Percentiles rank a stretch among this genome's conserved stretches.
Conservation (phyloP, 1,284 basidiomycete genomes). For the Papiliotrema laurentii region DNA sequence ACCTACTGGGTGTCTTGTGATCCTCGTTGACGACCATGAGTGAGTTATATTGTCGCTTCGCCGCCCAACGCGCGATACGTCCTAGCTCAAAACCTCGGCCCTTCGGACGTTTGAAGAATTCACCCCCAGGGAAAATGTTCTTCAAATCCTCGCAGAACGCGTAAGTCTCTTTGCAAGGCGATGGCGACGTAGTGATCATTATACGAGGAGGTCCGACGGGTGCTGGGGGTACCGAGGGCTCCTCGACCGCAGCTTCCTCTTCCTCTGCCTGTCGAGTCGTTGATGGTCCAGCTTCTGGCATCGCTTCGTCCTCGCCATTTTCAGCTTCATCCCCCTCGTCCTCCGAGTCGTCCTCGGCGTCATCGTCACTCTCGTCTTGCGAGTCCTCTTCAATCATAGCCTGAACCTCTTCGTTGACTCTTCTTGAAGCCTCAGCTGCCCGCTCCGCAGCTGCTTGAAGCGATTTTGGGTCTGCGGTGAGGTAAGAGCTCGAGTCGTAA, state of each 20-base stretch:
- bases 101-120: constrained; percentile 84
- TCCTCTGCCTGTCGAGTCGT: constrained; percentile 48
- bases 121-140: constrained; percentile 88
- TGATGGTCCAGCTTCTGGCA: constrained; percentile 41
- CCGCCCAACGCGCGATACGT: constrained; percentile 89
- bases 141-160: constrained; percentile 88
- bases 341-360: constrained; percentile 6
- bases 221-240: constrained; percentile 9
- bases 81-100: constrained; percentile 92
- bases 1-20: constrained; percentile 81
- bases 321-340: constrained; percentile 18
- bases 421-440: constrained; percentile 33
- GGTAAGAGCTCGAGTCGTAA: constrained; percentile 72
- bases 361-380: constrained; percentile 24
- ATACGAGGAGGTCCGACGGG: constrained; percentile 62
- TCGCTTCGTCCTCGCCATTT: constrained; percentile 36
- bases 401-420: constrained; percentile 25
- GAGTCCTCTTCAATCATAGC: constrained; percentile 28
- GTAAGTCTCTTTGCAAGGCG: constrained; percentile 75
- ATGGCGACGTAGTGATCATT: constrained; percentile 84
- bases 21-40: constrained; percentile 93
- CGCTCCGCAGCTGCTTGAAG: constrained; percentile 34
- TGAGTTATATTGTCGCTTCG: constrained; percentile 74
- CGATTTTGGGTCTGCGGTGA: constrained; percentile 63
- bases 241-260: constrained; percentile 15